phyloP scores from a whole-genome alignment of 257 asterid genomes.

The Lantana camara region DNA sequence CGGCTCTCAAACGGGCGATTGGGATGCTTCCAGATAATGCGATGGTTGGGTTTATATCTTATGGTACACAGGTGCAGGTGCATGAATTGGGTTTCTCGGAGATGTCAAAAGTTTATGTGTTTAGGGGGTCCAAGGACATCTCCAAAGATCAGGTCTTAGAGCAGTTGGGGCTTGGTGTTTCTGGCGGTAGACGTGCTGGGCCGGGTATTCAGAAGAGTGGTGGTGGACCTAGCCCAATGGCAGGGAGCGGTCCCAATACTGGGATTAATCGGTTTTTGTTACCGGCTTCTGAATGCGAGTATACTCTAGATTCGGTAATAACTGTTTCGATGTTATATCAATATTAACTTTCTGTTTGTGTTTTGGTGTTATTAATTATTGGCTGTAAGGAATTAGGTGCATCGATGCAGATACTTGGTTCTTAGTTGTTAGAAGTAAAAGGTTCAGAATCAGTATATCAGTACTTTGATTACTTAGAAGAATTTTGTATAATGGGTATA shows the following conservation, averaged over 20 bases:
- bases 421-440: conserved; percentile 18
- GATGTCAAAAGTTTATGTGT: conserved; percentile 81
- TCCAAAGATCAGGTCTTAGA: conserved; percentile 90
- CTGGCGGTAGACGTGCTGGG: conserved; percentile 56
- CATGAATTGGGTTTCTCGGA: conserved; percentile 93
- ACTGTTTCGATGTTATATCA: conserved; percentile 17
- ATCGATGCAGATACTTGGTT: background rate
- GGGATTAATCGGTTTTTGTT: conserved; percentile 78
- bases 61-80: conserved; percentile 95
- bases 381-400: conserved; percentile 10
- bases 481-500: conserved; percentile 15
- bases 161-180: conserved; percentile 67
- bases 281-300: conserved; percentile 94
- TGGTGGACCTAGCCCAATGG: conserved; percentile 53
- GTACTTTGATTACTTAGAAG: background rate
- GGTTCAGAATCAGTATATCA: background rate
- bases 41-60: conserved; percentile 93
- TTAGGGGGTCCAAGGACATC: conserved; percentile 83
- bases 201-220: conserved; percentile 58
- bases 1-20: conserved; percentile 81
- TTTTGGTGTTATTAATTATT: conserved; percentile 7
- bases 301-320: conserved; percentile 66
- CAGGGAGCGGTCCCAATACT: conserved; percentile 43
- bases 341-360: background rate
- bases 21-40: conserved; percentile 91